A percentile compares a stretch with the other conserved stretches of the same genome.
These are phyloP conservation scores for Colletotrichum liaoningense DNA, from an alignment of 2,329 filamentous ascomycete species.

Conservation along the genomic window DNA sequence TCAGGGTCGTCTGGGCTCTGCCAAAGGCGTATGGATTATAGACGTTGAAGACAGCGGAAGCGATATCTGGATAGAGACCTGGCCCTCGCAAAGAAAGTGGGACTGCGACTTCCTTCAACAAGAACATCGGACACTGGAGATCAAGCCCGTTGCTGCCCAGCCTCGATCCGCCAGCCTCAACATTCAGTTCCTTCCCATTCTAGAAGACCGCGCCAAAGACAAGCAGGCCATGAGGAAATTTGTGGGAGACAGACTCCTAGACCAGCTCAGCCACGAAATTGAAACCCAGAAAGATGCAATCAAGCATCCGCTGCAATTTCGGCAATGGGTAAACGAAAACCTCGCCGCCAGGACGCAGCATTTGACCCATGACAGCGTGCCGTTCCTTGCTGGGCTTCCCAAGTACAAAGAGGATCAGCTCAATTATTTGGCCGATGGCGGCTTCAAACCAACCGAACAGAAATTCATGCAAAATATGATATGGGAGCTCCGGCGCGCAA, in stretches of 20 bases:
- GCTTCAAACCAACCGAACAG: constrained; percentile 65
- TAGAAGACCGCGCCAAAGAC: constrained; percentile 69
- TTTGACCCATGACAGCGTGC: constrained; percentile 51
- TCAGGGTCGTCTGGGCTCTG: constrained; percentile 77
- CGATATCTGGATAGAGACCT: constrained; percentile 74
- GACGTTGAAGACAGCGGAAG: constrained; percentile 60
- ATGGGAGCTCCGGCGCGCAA: constrained; percentile 58
- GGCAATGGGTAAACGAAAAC: constrained; percentile 64
- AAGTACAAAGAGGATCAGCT: constrained; percentile 61
- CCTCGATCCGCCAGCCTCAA: constrained; percentile 70
- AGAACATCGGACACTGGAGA: constrained; percentile 73
- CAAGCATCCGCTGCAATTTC: constrained; percentile 59
- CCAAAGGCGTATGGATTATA: constrained; percentile 81
- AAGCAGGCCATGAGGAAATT: constrained; percentile 55
- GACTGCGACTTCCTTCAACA: constrained; percentile 58
- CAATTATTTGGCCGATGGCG: constrained; percentile 65
- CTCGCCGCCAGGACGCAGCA: constrained; percentile 48
- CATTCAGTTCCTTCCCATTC: constrained; percentile 74
- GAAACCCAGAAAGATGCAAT: constrained; percentile 63
- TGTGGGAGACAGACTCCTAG: constrained; percentile 61
- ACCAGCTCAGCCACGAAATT: constrained; percentile 64
- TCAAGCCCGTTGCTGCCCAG: constrained; percentile 60
- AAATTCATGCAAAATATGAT: constrained; percentile 61
- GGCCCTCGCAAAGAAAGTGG: constrained; percentile 78
- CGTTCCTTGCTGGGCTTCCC: constrained; percentile 63